Percentiles rank a stretch among this genome's conserved stretches.
Conservation (phyloP, 1,284 basidiomycete species). For the Malassezia nana region DNA sequence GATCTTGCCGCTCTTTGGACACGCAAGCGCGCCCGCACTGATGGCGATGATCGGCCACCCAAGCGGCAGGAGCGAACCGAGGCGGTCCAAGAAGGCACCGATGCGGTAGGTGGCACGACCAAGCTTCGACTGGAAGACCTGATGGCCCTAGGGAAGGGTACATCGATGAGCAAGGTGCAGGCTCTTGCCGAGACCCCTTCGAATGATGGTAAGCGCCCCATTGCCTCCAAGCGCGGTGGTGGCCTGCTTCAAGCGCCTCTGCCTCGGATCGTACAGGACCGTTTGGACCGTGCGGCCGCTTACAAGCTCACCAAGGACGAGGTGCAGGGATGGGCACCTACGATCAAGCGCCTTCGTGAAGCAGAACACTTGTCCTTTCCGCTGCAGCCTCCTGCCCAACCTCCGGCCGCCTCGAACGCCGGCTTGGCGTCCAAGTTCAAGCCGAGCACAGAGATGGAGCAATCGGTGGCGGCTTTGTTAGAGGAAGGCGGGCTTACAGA, state of each 20-base stretch:
- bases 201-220: conserved; percentile 51
- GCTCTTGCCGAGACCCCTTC: conserved; percentile 17
- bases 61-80: conserved; percentile 62
- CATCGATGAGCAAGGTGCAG: conserved; percentile 28
- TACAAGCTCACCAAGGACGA: conserved; percentile 86
- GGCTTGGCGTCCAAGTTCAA: conserved; percentile 61
- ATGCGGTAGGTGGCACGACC: conserved; percentile 37
- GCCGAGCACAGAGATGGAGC: conserved; percentile 36
- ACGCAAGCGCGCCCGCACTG: not conserved
- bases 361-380: conserved; percentile 88
- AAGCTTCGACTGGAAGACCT: conserved; percentile 59
- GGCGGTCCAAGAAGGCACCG: conserved; percentile 59
- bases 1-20: conserved; percentile 8
- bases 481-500: conserved; percentile 50
- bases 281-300: conserved; percentile 81
- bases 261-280: conserved; percentile 74
- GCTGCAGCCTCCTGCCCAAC: conserved; percentile 55
- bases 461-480: conserved; percentile 42
- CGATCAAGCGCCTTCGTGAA: conserved; percentile 57
- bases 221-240: conserved; percentile 52
- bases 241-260: conserved; percentile 73
- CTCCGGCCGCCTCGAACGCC: conserved; percentile 55
- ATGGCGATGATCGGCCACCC: conserved; percentile 7
- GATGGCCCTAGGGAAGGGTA: conserved; percentile 55
- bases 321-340: conserved; percentile 82